A percentile compares a stretch with the other conserved stretches of the same genome.
Evolutionary conservation across 805 yeast species (phyloP).

Genomic region (Sungouiella blattae): DNA sequence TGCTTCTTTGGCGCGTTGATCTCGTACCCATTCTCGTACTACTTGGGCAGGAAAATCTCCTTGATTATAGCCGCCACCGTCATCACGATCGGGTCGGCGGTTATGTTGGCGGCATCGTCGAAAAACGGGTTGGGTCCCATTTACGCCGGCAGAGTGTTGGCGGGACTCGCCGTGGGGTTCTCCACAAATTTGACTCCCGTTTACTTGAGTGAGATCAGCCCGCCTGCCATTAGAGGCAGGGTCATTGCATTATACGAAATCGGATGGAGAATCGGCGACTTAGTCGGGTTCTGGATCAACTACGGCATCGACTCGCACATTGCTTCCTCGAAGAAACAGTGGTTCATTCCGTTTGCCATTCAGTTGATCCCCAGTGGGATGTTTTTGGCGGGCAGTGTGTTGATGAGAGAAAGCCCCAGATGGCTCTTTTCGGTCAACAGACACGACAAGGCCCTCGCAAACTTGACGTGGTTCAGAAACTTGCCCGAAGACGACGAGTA

Average conservation of each 20-base stretch:
- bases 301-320: conserved; percentile 31
- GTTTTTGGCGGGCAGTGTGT: conserved; percentile 28
- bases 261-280: conserved; percentile 38
- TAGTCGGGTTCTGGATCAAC: conserved; percentile 37
- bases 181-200: conserved; percentile 37
- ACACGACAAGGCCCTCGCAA: conserved; percentile 29
- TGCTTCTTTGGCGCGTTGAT: conserved; percentile 38
- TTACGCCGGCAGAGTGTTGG: conserved; percentile 34
- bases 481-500: conserved; percentile 34
- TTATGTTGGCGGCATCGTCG: conserved; percentile 31
- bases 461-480: conserved; percentile 33
- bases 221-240: conserved; percentile 35
- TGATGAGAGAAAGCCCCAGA: conserved; percentile 35
- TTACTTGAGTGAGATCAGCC: conserved; percentile 32
- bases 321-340: conserved; percentile 24
- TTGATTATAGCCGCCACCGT: conserved; percentile 29
- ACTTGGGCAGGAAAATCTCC: conserved; percentile 30
- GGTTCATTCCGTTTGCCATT: conserved; percentile 39
- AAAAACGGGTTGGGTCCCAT: conserved; percentile 31
- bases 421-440: conserved; percentile 32
- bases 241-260: conserved; percentile 31
- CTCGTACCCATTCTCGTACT: conserved; percentile 34
- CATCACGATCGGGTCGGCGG: conserved; percentile 34
- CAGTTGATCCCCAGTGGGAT: conserved; percentile 36
- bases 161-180: conserved; percentile 35